phyloP scores from a whole-genome alignment of 208 protist species.

The Trypanosomatidae sp. region DNA sequence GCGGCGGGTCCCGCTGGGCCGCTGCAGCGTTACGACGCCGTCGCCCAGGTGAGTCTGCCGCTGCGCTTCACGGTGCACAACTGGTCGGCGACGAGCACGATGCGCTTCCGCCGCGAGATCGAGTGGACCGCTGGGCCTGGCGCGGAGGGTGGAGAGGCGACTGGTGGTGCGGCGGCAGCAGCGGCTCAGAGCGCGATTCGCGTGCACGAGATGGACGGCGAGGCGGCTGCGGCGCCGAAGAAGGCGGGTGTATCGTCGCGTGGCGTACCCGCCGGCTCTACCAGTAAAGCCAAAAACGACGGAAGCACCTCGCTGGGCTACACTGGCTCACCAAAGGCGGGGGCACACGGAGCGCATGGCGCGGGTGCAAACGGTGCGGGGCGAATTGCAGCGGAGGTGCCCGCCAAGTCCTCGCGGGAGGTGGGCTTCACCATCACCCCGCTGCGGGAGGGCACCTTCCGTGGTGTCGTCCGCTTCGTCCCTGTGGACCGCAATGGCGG shows the following conservation, averaged over 20 bases:
- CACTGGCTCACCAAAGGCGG: too few species aligned
- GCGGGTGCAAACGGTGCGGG: too few species aligned
- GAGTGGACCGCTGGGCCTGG: slow-evolving; percentile 62
- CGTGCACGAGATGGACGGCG: too few species aligned
- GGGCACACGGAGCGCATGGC: too few species aligned
- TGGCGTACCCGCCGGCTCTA: too few species aligned
- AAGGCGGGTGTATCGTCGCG: too few species aligned
- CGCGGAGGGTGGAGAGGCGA: too few species aligned
- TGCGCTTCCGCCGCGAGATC: slow-evolving; percentile 87
- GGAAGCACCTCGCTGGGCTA: too few species aligned
- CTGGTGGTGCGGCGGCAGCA: too few species aligned
- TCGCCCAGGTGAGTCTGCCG: slow-evolving; percentile 20
- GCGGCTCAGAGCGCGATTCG: not conserved
- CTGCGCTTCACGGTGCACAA: slow-evolving; percentile 29
- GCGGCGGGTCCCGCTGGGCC: slow-evolving; percentile 44
- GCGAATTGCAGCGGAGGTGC: slow-evolving; percentile 82
- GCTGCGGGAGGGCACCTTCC: slow-evolving; percentile 80
- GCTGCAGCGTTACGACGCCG: slow-evolving; percentile 28
- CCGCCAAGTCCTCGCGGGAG: slow-evolving; percentile 56
- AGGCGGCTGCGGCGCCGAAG: too few species aligned
- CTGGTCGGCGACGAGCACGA: slow-evolving; percentile 27
- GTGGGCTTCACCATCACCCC: slow-evolving; percentile 77
- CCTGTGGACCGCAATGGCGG: slow-evolving; percentile 53
- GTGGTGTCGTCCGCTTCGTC: slow-evolving; percentile 57
- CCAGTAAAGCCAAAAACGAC: too few species aligned